Evolutionary conservation across 345 rosid species (phyloP).

Genomic region (Populus alba): DNA sequence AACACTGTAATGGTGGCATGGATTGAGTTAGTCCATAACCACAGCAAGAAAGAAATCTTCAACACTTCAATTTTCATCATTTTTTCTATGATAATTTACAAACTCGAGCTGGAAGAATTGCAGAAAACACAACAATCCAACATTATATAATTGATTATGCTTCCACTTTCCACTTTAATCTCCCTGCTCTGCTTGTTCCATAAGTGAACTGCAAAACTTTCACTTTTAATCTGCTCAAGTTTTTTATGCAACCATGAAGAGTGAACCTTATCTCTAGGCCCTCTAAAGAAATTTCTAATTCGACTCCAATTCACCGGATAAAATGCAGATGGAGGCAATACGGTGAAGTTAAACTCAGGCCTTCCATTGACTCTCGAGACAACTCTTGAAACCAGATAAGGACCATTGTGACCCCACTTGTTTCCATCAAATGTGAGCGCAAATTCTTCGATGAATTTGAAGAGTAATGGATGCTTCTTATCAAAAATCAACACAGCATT

Average conservation of each 20-base stretch:
- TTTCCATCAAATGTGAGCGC: constrained; percentile 76
- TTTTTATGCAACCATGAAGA: constrained; percentile 45
- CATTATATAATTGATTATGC: constrained; percentile 53
- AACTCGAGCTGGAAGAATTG: constrained; percentile 39
- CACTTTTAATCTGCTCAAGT: constrained; percentile 38
- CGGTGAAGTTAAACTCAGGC: constrained; percentile 50
- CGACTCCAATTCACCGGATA: constrained; percentile 85
- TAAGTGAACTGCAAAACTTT: constrained; percentile 67
- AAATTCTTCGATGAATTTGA: constrained; percentile 75
- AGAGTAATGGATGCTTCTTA: constrained; percentile 67
- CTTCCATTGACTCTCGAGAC: constrained; percentile 41
- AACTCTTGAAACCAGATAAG: constrained; percentile 83
- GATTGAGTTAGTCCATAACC: constrained; percentile 16
- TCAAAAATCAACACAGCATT: constrained; percentile 83
- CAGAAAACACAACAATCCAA: constrained; percentile 63
- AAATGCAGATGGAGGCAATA: constrained; percentile 75
- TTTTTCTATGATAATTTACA: constrained; percentile 15
- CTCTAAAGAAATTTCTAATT: constrained; percentile 49
- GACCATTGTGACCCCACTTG: constrained; percentile 99
- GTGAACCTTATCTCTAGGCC: constrained; percentile 43
- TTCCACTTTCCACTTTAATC: constrained; percentile 57
- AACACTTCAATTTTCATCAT: not conserved
- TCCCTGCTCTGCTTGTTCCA: constrained; percentile 86
- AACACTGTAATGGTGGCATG: not conserved
- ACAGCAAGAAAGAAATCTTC: not conserved